A percentile compares a stretch with the other conserved stretches of the same genome.
Conservation (phyloP, 352 stramenopile species). For the Phytophthora fragariae region DNA sequence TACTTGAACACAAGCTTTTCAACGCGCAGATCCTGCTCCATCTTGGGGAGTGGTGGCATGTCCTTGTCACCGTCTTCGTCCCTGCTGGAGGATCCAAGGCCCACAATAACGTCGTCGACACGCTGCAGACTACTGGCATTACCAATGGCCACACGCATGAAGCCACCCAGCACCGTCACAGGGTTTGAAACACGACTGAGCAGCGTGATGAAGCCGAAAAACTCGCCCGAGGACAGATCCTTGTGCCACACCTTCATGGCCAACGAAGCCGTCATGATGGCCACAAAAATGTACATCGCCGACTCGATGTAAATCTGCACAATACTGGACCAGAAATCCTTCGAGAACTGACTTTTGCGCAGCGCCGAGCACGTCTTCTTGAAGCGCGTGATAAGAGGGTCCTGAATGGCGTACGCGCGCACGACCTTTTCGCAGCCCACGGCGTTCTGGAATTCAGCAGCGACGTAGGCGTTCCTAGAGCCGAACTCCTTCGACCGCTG, state of each 20-base stretch:
- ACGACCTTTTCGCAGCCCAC: slow-evolving; percentile 89
- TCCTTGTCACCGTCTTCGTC: slow-evolving; percentile 69
- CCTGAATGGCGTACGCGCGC: slow-evolving; percentile 85
- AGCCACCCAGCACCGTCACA: slow-evolving; percentile 84
- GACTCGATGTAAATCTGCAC: slow-evolving; percentile 93
- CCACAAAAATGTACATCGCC: slow-evolving; percentile 91
- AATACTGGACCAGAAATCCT: slow-evolving; percentile 91
- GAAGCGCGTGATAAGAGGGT: slow-evolving; percentile 79
- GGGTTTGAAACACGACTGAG: slow-evolving; percentile 83
- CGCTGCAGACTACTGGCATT: slow-evolving; percentile 89
- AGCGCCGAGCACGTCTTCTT: slow-evolving; percentile 66
- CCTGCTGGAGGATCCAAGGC: slow-evolving; percentile 45
- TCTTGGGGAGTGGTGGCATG: slow-evolving; percentile 79
- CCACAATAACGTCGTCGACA: slow-evolving; percentile 87
- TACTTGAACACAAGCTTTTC: slow-evolving; percentile 91
- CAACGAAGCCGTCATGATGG: slow-evolving; percentile 86
- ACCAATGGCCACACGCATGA: slow-evolving; percentile 91
- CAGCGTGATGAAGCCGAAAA: slow-evolving; percentile 87
- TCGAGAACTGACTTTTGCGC: slow-evolving; percentile 88
- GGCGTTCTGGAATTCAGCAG: slow-evolving; percentile 89
- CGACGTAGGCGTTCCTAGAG: slow-evolving; percentile 89
- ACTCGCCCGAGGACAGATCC: slow-evolving; percentile 75
- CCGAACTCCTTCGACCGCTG: slow-evolving; percentile 89
- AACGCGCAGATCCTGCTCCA: slow-evolving; percentile 80
- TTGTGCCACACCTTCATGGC: slow-evolving; percentile 87